phyloP scores from a whole-genome alignment of 225 moss, liverwort and hornwort species.

The Thuidium tamariscinum region DNA sequence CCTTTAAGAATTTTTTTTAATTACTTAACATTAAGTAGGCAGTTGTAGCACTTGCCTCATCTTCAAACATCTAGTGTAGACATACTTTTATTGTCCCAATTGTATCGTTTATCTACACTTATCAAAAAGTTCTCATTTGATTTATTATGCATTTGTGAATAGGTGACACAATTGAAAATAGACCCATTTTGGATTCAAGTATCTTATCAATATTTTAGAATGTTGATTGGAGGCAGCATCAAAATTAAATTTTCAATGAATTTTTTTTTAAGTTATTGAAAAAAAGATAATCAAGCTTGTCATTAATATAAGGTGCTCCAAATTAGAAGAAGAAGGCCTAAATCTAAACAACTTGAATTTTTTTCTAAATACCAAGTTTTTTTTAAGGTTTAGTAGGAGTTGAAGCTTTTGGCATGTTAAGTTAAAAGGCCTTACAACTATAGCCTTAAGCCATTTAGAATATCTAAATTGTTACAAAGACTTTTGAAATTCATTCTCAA shows the following conservation, averaged over 20 bases:
- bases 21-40: too few relatives aligned
- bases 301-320: background rate
- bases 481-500: background rate
- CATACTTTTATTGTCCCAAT: background rate
- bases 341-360: background rate
- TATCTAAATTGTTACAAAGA: background rate
- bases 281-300: background rate
- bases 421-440: background rate
- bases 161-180: background rate
- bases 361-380: too few relatives aligned
- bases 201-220: background rate
- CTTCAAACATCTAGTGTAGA: background rate
- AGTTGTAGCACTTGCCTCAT: too few relatives aligned
- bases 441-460: background rate
- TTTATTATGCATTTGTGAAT: background rate
- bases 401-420: too few relatives aligned
- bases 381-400: too few relatives aligned
- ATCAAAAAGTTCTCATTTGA: background rate
- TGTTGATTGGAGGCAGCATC: fast-evolving
- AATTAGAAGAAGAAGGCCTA: background rate
- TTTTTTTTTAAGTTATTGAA: too few relatives aligned
- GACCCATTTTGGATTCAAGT: fast-evolving
- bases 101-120: background rate
- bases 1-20: too few relatives aligned
- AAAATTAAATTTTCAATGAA: background rate